phyloP scores from a whole-genome alignment of 305 asterid genomes.

The Coffea humblotiana region DNA sequence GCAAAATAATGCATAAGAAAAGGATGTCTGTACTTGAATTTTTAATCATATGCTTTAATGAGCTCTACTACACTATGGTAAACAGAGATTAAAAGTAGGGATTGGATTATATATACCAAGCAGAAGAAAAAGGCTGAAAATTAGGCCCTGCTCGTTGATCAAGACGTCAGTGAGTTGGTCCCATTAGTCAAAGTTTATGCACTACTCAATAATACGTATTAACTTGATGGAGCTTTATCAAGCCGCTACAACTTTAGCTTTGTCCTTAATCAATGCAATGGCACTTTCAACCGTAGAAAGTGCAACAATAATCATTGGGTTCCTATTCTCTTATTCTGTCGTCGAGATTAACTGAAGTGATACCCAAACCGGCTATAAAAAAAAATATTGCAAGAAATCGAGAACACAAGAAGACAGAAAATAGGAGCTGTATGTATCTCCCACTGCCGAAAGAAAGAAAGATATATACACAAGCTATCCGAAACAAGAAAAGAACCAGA shows the following conservation, averaged over 20 bases:
- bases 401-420: background rate
- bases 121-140: background rate
- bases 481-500: slow-evolving; percentile 36
- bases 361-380: too few relatives aligned
- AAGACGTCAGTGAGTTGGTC: background rate
- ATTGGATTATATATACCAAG: background rate
- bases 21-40: background rate
- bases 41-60: slow-evolving; percentile 4
- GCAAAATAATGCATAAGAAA: too few relatives aligned
- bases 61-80: slow-evolving; percentile 6
- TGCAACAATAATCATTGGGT: slow-evolving; percentile 17
- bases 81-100: background rate
- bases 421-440: slow-evolving; percentile 8
- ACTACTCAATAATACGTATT: slow-evolving; percentile 17
- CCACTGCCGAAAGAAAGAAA: slow-evolving; percentile 23
- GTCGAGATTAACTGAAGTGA: background rate
- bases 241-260: slow-evolving; percentile 16
- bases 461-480: slow-evolving; percentile 28
- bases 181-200: slow-evolving; percentile 9
- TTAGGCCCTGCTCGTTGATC: slow-evolving; percentile 4
- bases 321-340: background rate
- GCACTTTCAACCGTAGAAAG: slow-evolving; percentile 20
- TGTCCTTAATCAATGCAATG: slow-evolving; percentile 19
- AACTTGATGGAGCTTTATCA: slow-evolving; percentile 9
- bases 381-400: background rate